Base-by-base conservation (phyloP, 2,329 filamentous ascomycete species). In the Paramyrothecium sp. region DNA sequence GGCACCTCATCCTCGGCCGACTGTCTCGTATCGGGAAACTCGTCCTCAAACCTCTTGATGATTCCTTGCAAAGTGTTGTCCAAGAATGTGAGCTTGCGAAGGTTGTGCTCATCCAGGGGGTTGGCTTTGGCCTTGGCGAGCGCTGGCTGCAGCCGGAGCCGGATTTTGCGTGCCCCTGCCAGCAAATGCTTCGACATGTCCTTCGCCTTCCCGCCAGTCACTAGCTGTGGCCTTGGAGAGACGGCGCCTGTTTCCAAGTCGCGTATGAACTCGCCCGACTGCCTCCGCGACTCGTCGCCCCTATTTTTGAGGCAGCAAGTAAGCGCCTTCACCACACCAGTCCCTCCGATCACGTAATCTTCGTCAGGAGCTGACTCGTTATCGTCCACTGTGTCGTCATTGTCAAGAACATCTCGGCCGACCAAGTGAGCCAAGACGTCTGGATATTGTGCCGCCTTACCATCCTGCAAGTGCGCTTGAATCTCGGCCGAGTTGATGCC, bases 311-410 rank as follows among this genome's bases (percentile, higher is more conserved):
- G 79, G 67, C 93, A 97, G 66, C 96, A 96, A 55, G 91, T 88
- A 50, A 99, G 80, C 4, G 95, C 95, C 75, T 97, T 97, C 52
- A 96, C 94, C 2, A 99, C 92, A 23, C 94, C 95, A 1, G 92
- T 97, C 17, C 94, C 94, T 20, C 94, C 93, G 66, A 98, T 95
- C 49, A 98, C 92, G 73, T 98, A 98, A 71, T 97, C 92, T 58
- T 96, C 90, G 63, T 97, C 92, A 0, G 92, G 90, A 7, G 92
- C 89, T 12, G 87, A 80, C 3, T 89, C 86, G 48, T 86, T 81
- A 21, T 88, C 84, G 50, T 89, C 86, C 21, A 84, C 81, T 61
- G 64, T 73, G 64, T 68, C 82, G 72, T 70, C 85, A 71, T 69
- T 78, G 38, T 72, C 65, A 54, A 76, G 67, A 23, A 80, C 75